Evolutionary conservation across 2,329 filamentous ascomycete genomes (phyloP), one percentile per base, ranked within the genome.

Genomic region (Coniochaeta sp.): DNA sequence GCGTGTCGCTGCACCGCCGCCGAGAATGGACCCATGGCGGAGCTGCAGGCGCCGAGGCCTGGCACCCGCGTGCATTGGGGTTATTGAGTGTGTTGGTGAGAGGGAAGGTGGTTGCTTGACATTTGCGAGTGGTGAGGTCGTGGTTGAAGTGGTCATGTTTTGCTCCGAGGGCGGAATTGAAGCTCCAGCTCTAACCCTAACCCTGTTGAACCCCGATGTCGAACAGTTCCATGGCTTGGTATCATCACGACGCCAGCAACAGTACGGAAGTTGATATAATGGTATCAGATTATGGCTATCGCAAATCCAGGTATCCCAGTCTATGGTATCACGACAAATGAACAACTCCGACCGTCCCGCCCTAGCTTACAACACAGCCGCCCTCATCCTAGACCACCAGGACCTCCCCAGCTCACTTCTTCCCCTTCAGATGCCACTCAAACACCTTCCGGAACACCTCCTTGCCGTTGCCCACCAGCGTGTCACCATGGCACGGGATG

Each of bases 401-500:
- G 52, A 58, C 59, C 44, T 47, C 24, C 24, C 59, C 59, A 4
- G 16, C 24, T 59, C 52, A 62, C 50, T 61, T 60, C 47, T 47
- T 38, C n/a, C 59, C 59, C 59, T 83, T 76, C 68, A 96, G 71
- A 76, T 96, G 90, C 91, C 92, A 96, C 67, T 83, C 82, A 74
- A 96, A 91, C 16, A 96, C 79, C 71, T 89, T 90, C 67, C 81
- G 77, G 64, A 93, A 96, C 17, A 89, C 77, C 17, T 81, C 81
- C 78, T 93, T 96, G 9, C 83, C 91, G 65, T 78, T 72, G 1
- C 77, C 79, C 72, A 95, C 88, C 65, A 98, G 86, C 17, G 90
- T 87, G 75, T 99, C 95, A 9, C 95, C 95, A 74, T 99, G 95
- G 72, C 93, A 98, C 0, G 93, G 92, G 62, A 99, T 87, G 57